Conservation (phyloP, 768 basidiomycete species). For the Boletus coccyginus region DNA sequence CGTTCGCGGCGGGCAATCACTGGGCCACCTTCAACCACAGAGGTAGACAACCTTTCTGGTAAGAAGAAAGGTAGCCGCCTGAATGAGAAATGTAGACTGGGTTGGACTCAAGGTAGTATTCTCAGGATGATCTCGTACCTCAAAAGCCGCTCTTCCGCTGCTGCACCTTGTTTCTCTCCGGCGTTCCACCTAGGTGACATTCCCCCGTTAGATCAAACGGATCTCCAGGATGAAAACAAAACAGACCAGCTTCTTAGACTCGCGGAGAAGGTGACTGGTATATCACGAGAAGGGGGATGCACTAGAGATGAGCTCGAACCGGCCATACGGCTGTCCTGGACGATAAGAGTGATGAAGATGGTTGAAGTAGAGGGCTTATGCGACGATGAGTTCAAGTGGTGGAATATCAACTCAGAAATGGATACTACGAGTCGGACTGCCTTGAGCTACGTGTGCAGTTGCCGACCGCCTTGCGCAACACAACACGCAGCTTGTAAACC, state of each 20-base stretch:
- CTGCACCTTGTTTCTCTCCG: conserved; percentile 69
- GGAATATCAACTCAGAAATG: neutral
- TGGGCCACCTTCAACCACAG: conserved; percentile 35
- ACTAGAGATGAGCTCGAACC: conserved; percentile 22
- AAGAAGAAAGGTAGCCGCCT: conserved; percentile 66
- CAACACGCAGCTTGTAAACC: neutral
- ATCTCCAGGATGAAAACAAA: conserved; percentile 8
- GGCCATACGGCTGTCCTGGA: conserved; percentile 17
- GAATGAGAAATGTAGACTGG: conserved; percentile 1
- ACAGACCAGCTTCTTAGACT: conserved; percentile 72
- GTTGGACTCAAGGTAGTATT: neutral
- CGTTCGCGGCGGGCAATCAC: conserved; percentile 59
- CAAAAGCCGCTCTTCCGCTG: conserved; percentile 73
- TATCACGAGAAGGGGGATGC: conserved; percentile 55
- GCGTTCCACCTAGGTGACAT: conserved; percentile 57
- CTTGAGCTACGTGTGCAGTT: conserved; percentile 1
- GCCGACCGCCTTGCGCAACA: conserved; percentile 4
- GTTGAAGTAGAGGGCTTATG: neutral
- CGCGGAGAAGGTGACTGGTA: conserved; percentile 66
- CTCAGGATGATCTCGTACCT: conserved; percentile 37
- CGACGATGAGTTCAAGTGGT: neutral
- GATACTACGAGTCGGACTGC: neutral
- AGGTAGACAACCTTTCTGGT: conserved; percentile 32
- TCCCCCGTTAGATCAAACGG: conserved; percentile 9
- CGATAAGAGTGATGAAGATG: neutral